These are phyloP conservation scores for Atkinsonella hypoxylon DNA, from an alignment of 2,329 filamentous ascomycete genomes.

Conservation along the genomic window DNA sequence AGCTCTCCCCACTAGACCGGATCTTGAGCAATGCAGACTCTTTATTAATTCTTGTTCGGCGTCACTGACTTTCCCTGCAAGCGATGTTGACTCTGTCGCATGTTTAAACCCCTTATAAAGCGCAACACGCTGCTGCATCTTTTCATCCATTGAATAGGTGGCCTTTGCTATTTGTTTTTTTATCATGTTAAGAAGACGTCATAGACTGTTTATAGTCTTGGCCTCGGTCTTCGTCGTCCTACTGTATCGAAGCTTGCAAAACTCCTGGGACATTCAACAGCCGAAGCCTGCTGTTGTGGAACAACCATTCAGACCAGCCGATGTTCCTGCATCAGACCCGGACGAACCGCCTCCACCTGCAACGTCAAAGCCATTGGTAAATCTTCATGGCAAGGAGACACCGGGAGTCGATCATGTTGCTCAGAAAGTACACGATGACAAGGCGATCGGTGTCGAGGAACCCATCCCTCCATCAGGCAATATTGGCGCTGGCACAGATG, in stretches of 20 bases:
- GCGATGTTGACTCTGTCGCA: background rate
- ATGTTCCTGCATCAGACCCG: background rate
- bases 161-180: background rate
- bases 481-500: background rate
- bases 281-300: background rate
- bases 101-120: background rate
- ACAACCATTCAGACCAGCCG: constrained; percentile 1
- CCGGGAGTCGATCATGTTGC: background rate
- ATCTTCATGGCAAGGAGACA: constrained; percentile 3
- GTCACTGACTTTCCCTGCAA: background rate
- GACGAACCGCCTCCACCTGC: background rate
- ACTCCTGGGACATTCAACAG: constrained; percentile 22
- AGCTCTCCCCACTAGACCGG: no score
- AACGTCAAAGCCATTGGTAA: constrained; percentile 1
- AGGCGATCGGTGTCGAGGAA: background rate
- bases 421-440: background rate
- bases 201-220: constrained; percentile 46
- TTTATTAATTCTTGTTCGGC: background rate
- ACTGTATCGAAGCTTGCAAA: constrained; percentile 36
- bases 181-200: constrained; percentile 48
- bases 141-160: no score
- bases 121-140: background rate
- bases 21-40: background rate
- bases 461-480: background rate
- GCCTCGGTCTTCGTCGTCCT: constrained; percentile 43